Evolutionary conservation across 331 rosid species (phyloP), one percentile per base, ranked within the genome.

Genomic region (Quercus lobata): DNA sequence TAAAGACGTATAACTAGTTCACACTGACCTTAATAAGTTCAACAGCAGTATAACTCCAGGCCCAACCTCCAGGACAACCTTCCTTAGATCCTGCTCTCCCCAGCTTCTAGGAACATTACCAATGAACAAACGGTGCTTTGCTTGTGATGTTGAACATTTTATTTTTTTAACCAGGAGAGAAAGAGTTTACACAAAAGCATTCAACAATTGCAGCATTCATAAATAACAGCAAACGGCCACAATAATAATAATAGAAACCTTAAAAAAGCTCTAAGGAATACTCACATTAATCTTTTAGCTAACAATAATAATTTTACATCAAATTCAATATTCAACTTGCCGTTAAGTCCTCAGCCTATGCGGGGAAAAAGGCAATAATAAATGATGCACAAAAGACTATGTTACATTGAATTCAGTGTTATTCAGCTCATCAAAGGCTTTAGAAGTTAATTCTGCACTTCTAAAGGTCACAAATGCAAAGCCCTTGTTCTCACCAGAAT

Each of bases 41-140:
- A 70, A 95, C 75, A 72, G 88, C 81, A 6, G 92, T 83, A 79
- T 30, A 32, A 93, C 96, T 77, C 99, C 97, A 69, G 99, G 99
- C 72, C 97, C 97, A 81, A 88, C 54, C 76, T 85, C 87, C 71
- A 83, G 73, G 81, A 95, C 92, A 79, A 88, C 87, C 86, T 91
- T 93, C 87, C 82, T 89, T 57, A 93, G 87, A 82, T 93, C 99
- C 73, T 86, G 94, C 71, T 90, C 96, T n/a, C 89, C 90, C 99
- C 97, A 93, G 85, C 86, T 87, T 90, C 94, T 91, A 32, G 97
- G 99, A 91, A 95, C 83, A 81, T 93, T 95, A 71, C 97, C 97
- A 76, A 95, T 90, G 86, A 95, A 95, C 83, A 95, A 92, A 52
- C 97, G 96, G 82, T 95, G 92, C 90, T 93, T 95, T 68, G 96